These are phyloP conservation scores for Penicillium angulare DNA, from an alignment of 495 filamentous ascomycete genomes.

Conservation along the genomic window DNA sequence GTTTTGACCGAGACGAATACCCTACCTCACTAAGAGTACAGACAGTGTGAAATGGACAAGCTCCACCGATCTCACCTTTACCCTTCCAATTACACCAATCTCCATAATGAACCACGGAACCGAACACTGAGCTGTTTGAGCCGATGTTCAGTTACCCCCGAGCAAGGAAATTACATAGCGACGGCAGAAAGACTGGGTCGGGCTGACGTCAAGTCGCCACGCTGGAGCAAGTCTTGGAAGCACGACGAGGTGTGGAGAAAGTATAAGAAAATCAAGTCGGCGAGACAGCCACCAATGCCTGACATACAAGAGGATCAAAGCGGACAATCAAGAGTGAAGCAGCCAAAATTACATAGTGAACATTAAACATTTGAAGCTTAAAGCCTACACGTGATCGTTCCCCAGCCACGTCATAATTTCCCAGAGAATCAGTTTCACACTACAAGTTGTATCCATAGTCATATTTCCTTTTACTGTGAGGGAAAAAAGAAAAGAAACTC, in stretches of 20 bases:
- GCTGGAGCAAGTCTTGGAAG: background rate
- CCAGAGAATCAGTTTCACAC: slow-evolving; percentile 5
- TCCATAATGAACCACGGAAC: background rate
- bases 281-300: background rate
- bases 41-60: too few species aligned
- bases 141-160: too few species aligned
- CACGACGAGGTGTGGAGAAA: slow-evolving; percentile 5
- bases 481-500: too few species aligned
- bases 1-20: too few species aligned
- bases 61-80: too few species aligned
- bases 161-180: background rate
- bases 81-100: too few species aligned
- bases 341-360: background rate
- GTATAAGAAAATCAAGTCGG: background rate
- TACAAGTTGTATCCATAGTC: too few species aligned
- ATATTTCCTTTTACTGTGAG: too few species aligned
- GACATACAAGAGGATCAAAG: background rate
- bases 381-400: slow-evolving; percentile 7
- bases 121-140: background rate
- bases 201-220: slow-evolving; percentile 33
- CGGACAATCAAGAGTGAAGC: background rate
- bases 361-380: background rate
- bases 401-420: slow-evolving; percentile 14
- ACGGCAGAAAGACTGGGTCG: background rate
- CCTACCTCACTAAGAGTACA: too few species aligned